Percentiles rank a stretch among this genome's conserved stretches.
Conservation (phyloP, 345 rosid species). For the Ceriops zippeliana region DNA sequence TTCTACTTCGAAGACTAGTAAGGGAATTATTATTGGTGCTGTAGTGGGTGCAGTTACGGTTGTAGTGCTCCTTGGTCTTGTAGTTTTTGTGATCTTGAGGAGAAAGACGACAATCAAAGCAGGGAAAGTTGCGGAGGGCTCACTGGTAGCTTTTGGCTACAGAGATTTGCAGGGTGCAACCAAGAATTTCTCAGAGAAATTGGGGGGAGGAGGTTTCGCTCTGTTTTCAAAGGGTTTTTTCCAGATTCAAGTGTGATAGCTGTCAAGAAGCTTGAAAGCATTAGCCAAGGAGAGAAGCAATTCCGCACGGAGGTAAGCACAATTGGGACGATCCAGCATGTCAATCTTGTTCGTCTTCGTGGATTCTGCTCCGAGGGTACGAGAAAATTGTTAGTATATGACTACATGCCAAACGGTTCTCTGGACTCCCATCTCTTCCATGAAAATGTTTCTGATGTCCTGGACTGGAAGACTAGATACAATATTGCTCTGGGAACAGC, state of each 20-base stretch:
- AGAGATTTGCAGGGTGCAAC: conserved; percentile 64
- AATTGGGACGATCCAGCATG: conserved; percentile 73
- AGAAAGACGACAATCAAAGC: conserved; percentile 24
- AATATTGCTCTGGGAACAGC: conserved; percentile 69
- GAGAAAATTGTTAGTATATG: conserved; percentile 61
- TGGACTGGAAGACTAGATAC: conserved; percentile 65
- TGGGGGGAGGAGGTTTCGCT: conserved; percentile 87
- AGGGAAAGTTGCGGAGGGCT: conserved; percentile 49
- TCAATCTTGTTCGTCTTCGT: conserved; percentile 73
- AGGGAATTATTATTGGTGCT: conserved; percentile 34
- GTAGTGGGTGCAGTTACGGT: conserved; percentile 35
- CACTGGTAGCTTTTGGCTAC: conserved; percentile 60
- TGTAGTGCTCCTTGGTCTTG: conserved; percentile 27
- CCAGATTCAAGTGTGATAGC: conserved; percentile 64
- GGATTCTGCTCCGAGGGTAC: conserved; percentile 80
- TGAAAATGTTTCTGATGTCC: conserved; percentile 21
- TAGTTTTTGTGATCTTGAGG: conserved; percentile 26
- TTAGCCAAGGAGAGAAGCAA: conserved; percentile 87
- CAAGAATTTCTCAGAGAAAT: conserved; percentile 65
- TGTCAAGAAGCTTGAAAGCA: conserved; percentile 74
- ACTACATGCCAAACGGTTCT: conserved; percentile 77
- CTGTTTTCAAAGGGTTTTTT: conserved; percentile 72
- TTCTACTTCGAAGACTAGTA: conserved; percentile 32
- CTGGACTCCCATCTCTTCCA: conserved; percentile 56
- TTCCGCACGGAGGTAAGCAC: conserved; percentile 74